These are phyloP conservation scores for Tetrahymena borealis DNA, from an alignment of 73 alveolate genomes.

Conservation along the genomic window DNA sequence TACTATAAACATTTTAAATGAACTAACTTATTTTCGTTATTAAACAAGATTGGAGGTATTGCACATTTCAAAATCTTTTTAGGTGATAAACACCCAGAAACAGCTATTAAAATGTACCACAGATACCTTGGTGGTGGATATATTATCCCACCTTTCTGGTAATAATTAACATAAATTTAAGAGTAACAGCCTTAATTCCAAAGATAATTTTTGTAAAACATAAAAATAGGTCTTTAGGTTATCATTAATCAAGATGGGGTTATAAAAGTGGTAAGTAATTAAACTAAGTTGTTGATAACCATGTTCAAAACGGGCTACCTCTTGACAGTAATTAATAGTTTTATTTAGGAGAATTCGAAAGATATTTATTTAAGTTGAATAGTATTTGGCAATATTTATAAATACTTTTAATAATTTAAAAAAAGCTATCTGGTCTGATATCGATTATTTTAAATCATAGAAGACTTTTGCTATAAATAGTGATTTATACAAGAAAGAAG, in stretches of 20 bases:
- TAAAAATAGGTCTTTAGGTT: slow-evolving; percentile 66
- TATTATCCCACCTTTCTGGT: background rate
- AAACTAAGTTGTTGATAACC: slow-evolving; percentile 29
- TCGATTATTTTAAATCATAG: slow-evolving; percentile 54
- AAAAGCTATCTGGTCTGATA: slow-evolving; percentile 62
- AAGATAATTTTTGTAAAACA: slow-evolving; percentile 7
- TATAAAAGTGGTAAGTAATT: slow-evolving; percentile 40
- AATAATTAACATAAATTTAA: no score
- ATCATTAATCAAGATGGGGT: slow-evolving; percentile 65
- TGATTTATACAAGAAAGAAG: slow-evolving; percentile 3
- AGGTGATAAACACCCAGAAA: slow-evolving; percentile 43
- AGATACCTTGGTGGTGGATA: slow-evolving; percentile 50
- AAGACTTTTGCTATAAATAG: slow-evolving; percentile 43
- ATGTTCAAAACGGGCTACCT: slow-evolving; percentile 42
- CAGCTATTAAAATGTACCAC: slow-evolving; percentile 25
- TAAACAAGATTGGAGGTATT: slow-evolving; percentile 26
- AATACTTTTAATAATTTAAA: background rate
- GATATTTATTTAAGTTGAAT: no score
- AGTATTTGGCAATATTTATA: no score
- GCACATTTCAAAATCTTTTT: slow-evolving; percentile 11
- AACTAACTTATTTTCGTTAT: background rate
- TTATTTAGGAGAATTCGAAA: no score
- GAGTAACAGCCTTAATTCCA: background rate
- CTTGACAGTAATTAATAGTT: slow-evolving; percentile 49
- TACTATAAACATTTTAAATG: background rate